A percentile compares a stretch with the other conserved stretches of the same genome.
Evolutionary conservation across 2,329 filamentous ascomycete species (phyloP).

Genomic region (Phaeoacremonium minimum): DNA sequence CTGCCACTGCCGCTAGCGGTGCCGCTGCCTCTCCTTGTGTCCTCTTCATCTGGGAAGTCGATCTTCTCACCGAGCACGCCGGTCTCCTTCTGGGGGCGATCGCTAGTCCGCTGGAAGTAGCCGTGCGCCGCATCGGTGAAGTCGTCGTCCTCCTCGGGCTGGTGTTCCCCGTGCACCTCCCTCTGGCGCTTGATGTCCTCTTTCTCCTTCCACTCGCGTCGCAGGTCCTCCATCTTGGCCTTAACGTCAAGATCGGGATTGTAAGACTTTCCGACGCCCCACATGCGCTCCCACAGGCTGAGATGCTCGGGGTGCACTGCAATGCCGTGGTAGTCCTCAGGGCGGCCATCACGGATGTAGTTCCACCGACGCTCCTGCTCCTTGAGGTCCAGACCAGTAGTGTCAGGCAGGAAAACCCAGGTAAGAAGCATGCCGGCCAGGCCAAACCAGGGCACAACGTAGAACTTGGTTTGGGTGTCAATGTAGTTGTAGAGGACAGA

Average conservation of each 20-base stretch:
- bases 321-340: conserved; percentile 84
- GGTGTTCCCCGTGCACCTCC: conserved; percentile 34
- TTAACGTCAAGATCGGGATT: conserved; percentile 78
- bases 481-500: conserved; percentile 96
- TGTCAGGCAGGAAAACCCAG: conserved; percentile 86
- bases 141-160: conserved; percentile 34
- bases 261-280: conserved; percentile 77
- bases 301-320: conserved; percentile 88
- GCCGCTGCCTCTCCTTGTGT: background rate
- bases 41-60: background rate
- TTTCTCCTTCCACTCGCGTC: conserved; percentile 54
- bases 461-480: conserved; percentile 76
- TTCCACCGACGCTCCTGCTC: conserved; percentile 94
- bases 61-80: background rate
- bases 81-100: background rate
- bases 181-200: conserved; percentile 41
- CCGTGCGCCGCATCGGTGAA: conserved; percentile 49
- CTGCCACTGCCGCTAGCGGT: background rate
- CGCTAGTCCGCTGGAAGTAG: conserved; percentile 42
- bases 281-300: conserved; percentile 79
- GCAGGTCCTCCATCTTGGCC: conserved; percentile 80
- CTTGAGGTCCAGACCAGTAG: conserved; percentile 92
- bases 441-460: conserved; percentile 94
- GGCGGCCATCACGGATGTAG: conserved; percentile 75
- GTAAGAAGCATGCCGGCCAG: conserved; percentile 82